Conservation (phyloP, 441 rosid species). For the Populus trichocarpa region DNA sequence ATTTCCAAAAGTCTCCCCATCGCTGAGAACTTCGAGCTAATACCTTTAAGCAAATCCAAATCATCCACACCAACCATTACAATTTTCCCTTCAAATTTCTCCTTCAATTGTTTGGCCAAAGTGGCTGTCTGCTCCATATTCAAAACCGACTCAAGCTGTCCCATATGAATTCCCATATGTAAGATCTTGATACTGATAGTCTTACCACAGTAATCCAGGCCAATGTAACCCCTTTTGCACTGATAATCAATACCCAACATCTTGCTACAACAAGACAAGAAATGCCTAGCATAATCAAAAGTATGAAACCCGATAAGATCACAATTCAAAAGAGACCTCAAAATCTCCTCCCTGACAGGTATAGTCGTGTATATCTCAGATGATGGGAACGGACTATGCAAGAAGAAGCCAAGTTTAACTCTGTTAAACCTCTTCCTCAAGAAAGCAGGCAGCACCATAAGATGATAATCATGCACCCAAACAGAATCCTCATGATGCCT, state of each 20-base stretch:
- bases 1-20: constrained; percentile 58
- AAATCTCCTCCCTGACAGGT: constrained; percentile 72
- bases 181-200: constrained; percentile 71
- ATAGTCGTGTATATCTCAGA: constrained; percentile 69
- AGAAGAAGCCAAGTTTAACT: constrained; percentile 63
- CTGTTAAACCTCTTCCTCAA: constrained; percentile 49
- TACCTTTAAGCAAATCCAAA: constrained; percentile 75
- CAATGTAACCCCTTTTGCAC: constrained; percentile 82
- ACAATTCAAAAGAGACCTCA: constrained; percentile 66
- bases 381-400: constrained; percentile 71
- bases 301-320: constrained; percentile 84
- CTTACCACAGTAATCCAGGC: constrained; percentile 73
- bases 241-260: constrained; percentile 74
- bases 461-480: constrained; percentile 86
- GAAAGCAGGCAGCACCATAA: constrained; percentile 67
- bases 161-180: constrained; percentile 78
- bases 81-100: constrained; percentile 44
- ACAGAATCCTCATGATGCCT: constrained; percentile 70
- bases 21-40: constrained; percentile 66
- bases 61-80: constrained; percentile 80
- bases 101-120: constrained; percentile 53
- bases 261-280: constrained; percentile 78
- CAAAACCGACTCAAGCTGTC: constrained; percentile 51
- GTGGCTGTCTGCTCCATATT: constrained; percentile 32
- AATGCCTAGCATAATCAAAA: constrained; percentile 84